Conservation (phyloP, 441 rosid genomes). For the Arabidopsis lyrata region DNA sequence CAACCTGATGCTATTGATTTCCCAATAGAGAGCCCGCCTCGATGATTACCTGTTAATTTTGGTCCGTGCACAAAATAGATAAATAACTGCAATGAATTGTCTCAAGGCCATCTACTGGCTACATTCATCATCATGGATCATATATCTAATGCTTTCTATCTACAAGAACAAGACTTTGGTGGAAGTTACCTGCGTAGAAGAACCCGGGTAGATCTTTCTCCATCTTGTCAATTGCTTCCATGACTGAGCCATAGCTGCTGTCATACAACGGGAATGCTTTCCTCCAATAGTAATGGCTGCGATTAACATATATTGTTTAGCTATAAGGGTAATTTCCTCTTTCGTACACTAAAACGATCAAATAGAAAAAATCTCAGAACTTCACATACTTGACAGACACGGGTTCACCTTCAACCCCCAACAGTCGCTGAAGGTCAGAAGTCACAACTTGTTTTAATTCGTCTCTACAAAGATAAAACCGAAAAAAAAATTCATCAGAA, state of each 20-base stretch:
- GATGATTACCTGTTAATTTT: constrained; percentile 74
- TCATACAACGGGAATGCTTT: constrained; percentile 89
- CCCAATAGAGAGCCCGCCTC: constrained; percentile 87
- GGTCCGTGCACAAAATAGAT: neutral
- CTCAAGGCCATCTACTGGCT: constrained; percentile 12
- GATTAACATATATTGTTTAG: constrained; percentile 38
- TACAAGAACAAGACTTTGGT: constrained; percentile 9
- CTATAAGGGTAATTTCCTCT: neutral
- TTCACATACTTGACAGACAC: constrained; percentile 73
- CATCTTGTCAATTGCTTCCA: constrained; percentile 78
- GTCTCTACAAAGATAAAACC: constrained; percentile 56
- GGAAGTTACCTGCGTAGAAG: constrained; percentile 84
- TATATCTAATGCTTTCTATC: neutral
- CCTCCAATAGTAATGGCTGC: constrained; percentile 93
- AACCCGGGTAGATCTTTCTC: constrained; percentile 90
- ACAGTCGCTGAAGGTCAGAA: constrained; percentile 78
- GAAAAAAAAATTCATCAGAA: neutral
- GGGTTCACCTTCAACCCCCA: constrained; percentile 94
- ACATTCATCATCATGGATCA: constrained; percentile 23
- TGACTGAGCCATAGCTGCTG: constrained; percentile 64
- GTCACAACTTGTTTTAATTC: constrained; percentile 83
- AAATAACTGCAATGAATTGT: constrained; percentile 18
- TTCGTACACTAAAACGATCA: constrained; percentile 19
- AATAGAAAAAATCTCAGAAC: neutral
- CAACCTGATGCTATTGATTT: constrained; percentile 85